Percentiles rank a stretch among this genome's conserved stretches.
These are phyloP conservation scores for Talaromyces marneffei DNA, from an alignment of 2,329 filamentous ascomycete species.

Conservation along the genomic window DNA sequence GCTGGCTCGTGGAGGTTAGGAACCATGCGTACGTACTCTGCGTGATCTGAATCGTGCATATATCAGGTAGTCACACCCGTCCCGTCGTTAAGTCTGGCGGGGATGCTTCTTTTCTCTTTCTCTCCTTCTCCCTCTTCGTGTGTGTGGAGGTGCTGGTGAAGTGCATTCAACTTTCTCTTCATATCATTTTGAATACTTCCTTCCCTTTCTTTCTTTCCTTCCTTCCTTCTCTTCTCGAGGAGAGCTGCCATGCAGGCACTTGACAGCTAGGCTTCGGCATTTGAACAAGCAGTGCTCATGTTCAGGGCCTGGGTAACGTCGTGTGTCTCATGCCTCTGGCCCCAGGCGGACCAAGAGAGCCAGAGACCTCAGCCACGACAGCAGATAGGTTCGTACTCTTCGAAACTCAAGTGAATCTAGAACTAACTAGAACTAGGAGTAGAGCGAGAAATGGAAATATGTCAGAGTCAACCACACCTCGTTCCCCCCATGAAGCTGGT, in stretches of 20 bases:
- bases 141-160: slow-evolving; percentile 2
- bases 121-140: not conserved
- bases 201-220: not conserved
- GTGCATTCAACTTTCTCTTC: not conserved
- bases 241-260: slow-evolving; percentile 17
- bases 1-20: not conserved
- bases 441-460: slow-evolving; percentile 41
- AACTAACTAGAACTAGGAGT: slow-evolving; percentile 24
- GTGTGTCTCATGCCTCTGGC: slow-evolving; percentile 33
- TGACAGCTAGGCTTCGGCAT: slow-evolving; percentile 12
- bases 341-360: slow-evolving; percentile 24
- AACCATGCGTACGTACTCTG: too few relatives aligned
- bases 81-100: slow-evolving; percentile 3
- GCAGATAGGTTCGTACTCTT: slow-evolving; percentile 18
- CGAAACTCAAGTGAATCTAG: not conserved
- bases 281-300: slow-evolving; percentile 32
- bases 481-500: slow-evolving; percentile 43
- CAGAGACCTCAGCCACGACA: slow-evolving; percentile 20
- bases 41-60: slow-evolving; percentile 2
- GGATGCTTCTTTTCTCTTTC: slow-evolving; percentile 4
- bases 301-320: slow-evolving; percentile 37
- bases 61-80: slow-evolving; percentile 4
- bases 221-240: slow-evolving; percentile 1
- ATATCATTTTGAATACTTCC: not conserved
- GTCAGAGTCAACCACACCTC: slow-evolving; percentile 42